phyloP scores from a whole-genome alignment of 1,139 yeast species.

The Yamadazyma membranifaciens region DNA sequence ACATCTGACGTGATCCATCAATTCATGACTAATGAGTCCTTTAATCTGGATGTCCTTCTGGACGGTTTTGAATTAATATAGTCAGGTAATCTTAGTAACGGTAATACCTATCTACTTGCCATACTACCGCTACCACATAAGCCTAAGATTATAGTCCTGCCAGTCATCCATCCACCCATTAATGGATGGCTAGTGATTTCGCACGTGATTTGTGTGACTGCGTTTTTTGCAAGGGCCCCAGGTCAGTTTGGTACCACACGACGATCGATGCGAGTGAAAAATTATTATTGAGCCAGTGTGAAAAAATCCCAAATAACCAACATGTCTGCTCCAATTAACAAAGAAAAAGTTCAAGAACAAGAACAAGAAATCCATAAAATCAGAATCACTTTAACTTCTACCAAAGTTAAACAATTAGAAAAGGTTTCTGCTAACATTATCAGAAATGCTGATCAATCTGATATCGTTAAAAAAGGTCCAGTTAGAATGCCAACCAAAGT shows the following conservation, averaged over 20 bases:
- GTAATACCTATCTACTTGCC: too few species aligned
- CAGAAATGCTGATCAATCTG: conserved; percentile 79
- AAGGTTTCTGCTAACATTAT: conserved; percentile 85
- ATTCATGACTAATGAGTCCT: too few species aligned
- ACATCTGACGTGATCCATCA: too few species aligned
- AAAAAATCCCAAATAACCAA: conserved; percentile 33
- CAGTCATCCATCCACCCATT: not conserved
- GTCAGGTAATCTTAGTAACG: too few species aligned
- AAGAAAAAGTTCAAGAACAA: conserved; percentile 78
- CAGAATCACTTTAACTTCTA: conserved; percentile 98
- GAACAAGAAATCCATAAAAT: conserved; percentile 91
- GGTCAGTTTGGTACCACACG: not conserved
- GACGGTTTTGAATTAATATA: too few species aligned
- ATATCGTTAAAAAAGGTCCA: conserved; percentile 94
- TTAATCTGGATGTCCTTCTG: too few species aligned
- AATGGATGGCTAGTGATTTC: not conserved
- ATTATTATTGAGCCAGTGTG: conserved; percentile 14
- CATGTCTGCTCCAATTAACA: conserved; percentile 79
- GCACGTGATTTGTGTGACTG: conserved; percentile 4
- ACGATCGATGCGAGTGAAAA: conserved; percentile 1
- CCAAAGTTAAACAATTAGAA: conserved; percentile 98
- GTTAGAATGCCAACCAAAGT: conserved; percentile 99
- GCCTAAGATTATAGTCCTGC: too few species aligned
- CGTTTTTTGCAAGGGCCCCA: not conserved
- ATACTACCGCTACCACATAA: too few species aligned